phyloP scores from a whole-genome alignment of 345 rosid genomes.

The Citrus sinensis region DNA sequence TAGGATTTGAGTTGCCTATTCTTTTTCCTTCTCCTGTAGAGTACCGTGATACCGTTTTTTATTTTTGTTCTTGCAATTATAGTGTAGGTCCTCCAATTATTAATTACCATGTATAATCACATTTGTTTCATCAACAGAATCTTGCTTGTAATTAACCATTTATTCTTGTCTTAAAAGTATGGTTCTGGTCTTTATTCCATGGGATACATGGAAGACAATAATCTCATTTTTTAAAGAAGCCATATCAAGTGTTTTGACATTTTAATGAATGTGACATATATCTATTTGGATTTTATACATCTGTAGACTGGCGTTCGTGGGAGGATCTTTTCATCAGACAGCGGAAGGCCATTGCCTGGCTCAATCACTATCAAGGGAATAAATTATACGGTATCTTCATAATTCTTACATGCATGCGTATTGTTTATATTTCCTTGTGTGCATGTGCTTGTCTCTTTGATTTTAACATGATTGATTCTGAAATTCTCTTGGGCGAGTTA shows the following conservation, averaged over 20 bases:
- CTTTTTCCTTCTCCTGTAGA: neutral
- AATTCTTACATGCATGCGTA: neutral
- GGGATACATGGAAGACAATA: neutral
- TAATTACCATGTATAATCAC: neutral
- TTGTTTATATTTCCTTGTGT: neutral
- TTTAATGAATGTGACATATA: conserved; percentile 1
- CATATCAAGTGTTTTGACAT: neutral
- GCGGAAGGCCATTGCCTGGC: conserved; percentile 79
- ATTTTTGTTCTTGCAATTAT: neutral
- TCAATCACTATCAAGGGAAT: conserved; percentile 60
- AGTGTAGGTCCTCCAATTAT: neutral
- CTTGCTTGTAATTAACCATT: neutral
- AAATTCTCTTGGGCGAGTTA: neutral
- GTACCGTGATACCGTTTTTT: neutral
- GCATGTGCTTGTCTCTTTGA: neutral
- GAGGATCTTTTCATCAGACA: conserved; percentile 71
- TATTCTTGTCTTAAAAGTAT: neutral
- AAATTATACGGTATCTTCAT: conserved; percentile 59
- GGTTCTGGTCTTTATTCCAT: neutral
- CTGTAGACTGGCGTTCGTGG: conserved; percentile 89
- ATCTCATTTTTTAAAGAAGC: neutral
- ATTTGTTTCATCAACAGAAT: neutral
- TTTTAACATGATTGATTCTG: neutral
- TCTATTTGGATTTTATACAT: conserved; percentile 2
- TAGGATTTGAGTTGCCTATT: conserved; percentile 23